Evolutionary conservation across 2,329 filamentous ascomycete genomes (phyloP).

Genomic region (Ceratocystis cacaofunesta): DNA sequence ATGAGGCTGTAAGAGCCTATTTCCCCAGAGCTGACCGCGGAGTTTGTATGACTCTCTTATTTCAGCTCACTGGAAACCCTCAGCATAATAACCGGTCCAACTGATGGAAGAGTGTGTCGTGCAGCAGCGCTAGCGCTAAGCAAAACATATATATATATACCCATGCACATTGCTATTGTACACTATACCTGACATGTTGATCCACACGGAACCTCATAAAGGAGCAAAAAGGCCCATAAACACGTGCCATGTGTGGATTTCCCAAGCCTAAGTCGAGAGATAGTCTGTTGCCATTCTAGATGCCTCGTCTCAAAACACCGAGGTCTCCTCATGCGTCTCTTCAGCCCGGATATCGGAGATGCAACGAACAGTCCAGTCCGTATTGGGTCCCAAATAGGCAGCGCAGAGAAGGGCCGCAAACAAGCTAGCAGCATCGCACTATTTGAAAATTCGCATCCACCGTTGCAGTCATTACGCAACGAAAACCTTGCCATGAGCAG

Average conservation of each 20-base stretch:
- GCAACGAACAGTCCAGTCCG: background rate
- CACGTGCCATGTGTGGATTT: background rate
- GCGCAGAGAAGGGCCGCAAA: background rate
- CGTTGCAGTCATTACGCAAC: background rate
- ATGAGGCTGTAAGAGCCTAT: no score
- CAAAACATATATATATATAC: no score
- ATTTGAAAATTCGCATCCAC: background rate
- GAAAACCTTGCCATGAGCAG: background rate
- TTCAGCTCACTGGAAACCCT: no score
- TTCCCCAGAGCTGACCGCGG: no score
- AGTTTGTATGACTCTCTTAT: no score
- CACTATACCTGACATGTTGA: background rate
- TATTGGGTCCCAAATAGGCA: background rate
- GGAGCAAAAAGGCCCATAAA: background rate
- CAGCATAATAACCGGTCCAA: no score
- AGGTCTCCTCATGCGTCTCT: background rate
- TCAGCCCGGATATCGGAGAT: background rate
- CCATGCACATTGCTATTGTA: no score
- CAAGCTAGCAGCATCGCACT: background rate
- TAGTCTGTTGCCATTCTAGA: background rate
- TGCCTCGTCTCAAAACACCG: background rate
- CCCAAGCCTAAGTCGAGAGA: background rate
- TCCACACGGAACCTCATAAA: background rate
- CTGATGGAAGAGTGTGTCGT: no score
- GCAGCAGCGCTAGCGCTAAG: no score